Conservation (phyloP, 768 basidiomycete genomes). For the Cystofilobasidium macerans region DNA sequence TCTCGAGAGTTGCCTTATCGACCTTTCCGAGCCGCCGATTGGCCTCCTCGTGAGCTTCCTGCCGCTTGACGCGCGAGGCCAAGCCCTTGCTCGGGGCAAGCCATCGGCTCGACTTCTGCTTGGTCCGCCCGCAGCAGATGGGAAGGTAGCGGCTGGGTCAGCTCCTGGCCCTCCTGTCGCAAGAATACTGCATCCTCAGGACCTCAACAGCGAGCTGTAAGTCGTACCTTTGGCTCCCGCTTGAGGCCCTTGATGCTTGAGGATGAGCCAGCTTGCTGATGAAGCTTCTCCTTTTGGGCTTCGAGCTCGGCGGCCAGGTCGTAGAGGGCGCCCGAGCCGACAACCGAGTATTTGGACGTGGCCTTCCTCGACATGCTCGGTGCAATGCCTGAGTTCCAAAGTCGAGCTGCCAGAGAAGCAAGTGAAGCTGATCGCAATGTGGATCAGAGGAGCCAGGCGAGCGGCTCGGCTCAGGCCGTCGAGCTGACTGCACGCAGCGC, state of each 20-base stretch:
- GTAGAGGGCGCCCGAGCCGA: constrained; percentile 49
- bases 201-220: too few species aligned
- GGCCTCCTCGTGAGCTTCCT: constrained; percentile 56
- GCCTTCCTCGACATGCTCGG: constrained; percentile 10
- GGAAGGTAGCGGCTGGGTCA: background rate
- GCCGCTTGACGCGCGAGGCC: constrained; percentile 50
- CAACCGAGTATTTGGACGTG: constrained; percentile 17
- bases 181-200: background rate
- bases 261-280: constrained; percentile 54
- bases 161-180: background rate
- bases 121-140: background rate
- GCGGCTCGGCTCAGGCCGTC: too few species aligned
- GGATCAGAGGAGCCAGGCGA: too few species aligned
- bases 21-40: constrained; percentile 34
- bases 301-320: constrained; percentile 58
- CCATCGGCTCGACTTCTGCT: constrained; percentile 69
- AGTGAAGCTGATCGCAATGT: too few species aligned
- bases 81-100: constrained; percentile 65
- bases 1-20: constrained; percentile 59
- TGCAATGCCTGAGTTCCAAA: too few species aligned
- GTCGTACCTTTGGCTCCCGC: constrained; percentile 60
- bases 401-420: too few species aligned
- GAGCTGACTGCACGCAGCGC: too few species aligned
- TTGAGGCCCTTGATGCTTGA: constrained; percentile 52
- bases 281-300: constrained; percentile 51